phyloP scores from a whole-genome alignment of 2,329 filamentous ascomycete genomes.

The Trichoderma atrobrunneum region DNA sequence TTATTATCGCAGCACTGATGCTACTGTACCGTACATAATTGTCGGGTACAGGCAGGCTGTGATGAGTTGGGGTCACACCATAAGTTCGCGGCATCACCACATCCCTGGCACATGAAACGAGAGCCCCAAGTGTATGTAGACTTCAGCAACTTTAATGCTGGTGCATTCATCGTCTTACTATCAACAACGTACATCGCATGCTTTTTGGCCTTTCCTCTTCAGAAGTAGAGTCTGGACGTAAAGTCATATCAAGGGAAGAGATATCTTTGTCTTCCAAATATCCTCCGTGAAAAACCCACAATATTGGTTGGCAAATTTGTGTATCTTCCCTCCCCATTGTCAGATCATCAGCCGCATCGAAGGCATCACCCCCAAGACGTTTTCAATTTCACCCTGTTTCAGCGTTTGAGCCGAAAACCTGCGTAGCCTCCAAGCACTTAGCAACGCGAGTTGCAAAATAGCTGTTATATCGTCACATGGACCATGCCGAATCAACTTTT shows the following conservation, averaged over 20 bases:
- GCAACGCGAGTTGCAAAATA: conserved; percentile 31
- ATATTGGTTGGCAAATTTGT: conserved; percentile 24
- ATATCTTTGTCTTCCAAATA: conserved; percentile 21
- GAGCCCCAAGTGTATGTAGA: background rate
- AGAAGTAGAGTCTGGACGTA: conserved; percentile 13
- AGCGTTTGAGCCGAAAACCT: conserved; percentile 26
- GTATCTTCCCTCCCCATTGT: background rate
- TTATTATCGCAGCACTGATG: background rate
- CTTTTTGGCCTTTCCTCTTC: conserved; percentile 24
- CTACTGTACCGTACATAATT: background rate
- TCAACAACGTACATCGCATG: conserved; percentile 32
- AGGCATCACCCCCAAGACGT: conserved; percentile 29
- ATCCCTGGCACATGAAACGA: background rate
- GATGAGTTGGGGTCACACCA: background rate
- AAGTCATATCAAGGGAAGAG: conserved; percentile 22
- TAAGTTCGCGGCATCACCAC: background rate
- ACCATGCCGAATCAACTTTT: conserved; percentile 35
- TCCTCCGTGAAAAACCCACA: conserved; percentile 27
- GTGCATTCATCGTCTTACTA: conserved; percentile 35
- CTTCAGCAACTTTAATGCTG: conserved; percentile 11
- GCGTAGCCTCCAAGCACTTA: conserved; percentile 26
- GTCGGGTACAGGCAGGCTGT: background rate
- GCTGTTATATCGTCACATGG: conserved; percentile 32
- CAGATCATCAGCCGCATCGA: conserved; percentile 19
- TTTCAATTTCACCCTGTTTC: conserved; percentile 33